phyloP scores from a whole-genome alignment of 495 filamentous ascomycete genomes.

The Podospora pseudopauciseta region DNA sequence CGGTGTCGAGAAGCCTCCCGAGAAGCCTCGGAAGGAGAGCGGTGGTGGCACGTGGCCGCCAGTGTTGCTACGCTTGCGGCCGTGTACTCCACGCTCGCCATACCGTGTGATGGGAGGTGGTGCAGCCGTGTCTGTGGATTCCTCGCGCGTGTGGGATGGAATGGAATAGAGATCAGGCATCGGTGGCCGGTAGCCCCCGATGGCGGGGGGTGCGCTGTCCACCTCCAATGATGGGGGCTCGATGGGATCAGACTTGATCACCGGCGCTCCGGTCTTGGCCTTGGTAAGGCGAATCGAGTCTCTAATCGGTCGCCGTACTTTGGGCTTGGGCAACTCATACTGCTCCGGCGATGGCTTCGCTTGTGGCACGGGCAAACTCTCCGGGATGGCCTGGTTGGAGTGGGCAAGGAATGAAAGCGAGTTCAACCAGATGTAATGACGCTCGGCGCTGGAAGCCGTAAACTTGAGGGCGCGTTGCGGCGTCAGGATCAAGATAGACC shows the following conservation, averaged over 20 bases:
- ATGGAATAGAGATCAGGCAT: conserved; percentile 22
- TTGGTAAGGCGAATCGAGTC: conserved; percentile 92
- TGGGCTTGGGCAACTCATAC: conserved; percentile 45
- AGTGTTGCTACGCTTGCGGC: conserved; percentile 81
- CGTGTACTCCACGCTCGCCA: conserved; percentile 56
- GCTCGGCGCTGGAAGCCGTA: conserved; percentile 74
- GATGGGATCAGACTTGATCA: conserved; percentile 33
- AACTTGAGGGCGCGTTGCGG: conserved; percentile 94
- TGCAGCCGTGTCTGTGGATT: conserved; percentile 57
- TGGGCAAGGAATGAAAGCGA: conserved; percentile 92
- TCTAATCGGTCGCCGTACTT: conserved; percentile 59
- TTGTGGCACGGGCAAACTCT: conserved; percentile 58
- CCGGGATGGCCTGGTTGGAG: conserved; percentile 67
- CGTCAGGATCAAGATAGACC: conserved; percentile 92
- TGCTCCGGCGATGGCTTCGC: conserved; percentile 37
- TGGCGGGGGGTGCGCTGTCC: conserved; percentile 31
- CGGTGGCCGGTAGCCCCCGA: conserved; percentile 28
- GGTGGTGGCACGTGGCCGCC: conserved; percentile 63
- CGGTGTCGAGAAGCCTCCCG: conserved; percentile 70
- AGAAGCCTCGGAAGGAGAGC: conserved; percentile 70
- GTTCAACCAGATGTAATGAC: conserved; percentile 93
- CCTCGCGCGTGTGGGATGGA: conserved; percentile 36
- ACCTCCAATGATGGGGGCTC: conserved; percentile 20
- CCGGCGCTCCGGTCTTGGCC: conserved; percentile 53
- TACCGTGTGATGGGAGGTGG: conserved; percentile 79